A percentile compares a stretch with the other conserved stretches of the same genome.
Conservation (phyloP, 768 basidiomycete genomes). For the Tubosaeta brunneosetosa region DNA sequence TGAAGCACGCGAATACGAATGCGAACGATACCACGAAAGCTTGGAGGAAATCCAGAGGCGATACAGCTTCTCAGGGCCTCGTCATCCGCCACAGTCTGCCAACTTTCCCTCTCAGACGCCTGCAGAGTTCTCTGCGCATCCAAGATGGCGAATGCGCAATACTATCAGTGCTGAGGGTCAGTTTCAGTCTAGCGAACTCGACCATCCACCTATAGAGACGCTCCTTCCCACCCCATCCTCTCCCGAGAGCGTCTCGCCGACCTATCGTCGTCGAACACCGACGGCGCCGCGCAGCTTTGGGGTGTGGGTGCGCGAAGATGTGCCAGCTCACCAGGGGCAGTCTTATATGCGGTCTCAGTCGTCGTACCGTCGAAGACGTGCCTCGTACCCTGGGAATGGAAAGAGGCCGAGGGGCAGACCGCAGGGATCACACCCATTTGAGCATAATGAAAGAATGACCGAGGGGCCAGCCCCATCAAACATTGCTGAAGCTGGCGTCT, state of each 20-base stretch:
- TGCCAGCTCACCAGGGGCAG: background rate
- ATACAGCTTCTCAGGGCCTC: constrained; percentile 1
- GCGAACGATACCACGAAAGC: constrained; percentile 3
- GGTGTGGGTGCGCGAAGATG: background rate
- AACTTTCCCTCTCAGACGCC: background rate
- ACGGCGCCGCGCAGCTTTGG: constrained; percentile 7
- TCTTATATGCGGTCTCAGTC: background rate
- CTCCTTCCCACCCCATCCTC: constrained; percentile 11
- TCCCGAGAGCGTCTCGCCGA: constrained; percentile 1
- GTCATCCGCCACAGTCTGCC: background rate
- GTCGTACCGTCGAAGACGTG: constrained; percentile 2
- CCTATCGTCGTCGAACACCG: constrained; percentile 6
- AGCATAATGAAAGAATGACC: background rate
- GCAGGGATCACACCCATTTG: background rate
- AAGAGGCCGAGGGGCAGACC: constrained; percentile 1
- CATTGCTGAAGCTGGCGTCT: background rate
- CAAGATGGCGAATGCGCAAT: constrained; percentile 16
- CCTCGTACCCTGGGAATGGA: background rate
- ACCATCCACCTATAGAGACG: constrained; percentile 15
- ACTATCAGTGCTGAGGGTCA: background rate
- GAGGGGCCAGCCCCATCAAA: background rate
- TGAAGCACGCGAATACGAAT: constrained; percentile 7
- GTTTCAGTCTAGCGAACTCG: background rate
- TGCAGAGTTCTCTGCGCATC: constrained; percentile 9
- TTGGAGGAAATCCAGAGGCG: constrained; percentile 10